These are phyloP conservation scores for Baorangia bicolor DNA, from an alignment of 768 basidiomycete species.

Conservation along the genomic window DNA sequence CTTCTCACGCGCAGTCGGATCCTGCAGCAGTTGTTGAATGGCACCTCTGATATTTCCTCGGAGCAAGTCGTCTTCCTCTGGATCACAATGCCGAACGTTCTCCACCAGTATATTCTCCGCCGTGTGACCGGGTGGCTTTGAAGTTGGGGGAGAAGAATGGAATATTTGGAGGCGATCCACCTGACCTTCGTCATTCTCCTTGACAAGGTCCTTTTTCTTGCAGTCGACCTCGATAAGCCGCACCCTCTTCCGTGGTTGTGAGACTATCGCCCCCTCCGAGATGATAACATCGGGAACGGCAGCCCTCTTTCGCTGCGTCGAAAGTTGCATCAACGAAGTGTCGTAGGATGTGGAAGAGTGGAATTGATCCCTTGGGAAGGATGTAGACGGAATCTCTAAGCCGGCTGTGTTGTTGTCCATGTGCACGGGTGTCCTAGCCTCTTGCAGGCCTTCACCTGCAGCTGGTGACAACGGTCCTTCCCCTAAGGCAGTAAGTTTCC, in stretches of 20 bases:
- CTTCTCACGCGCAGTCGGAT: not conserved
- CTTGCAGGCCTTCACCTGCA: too few species aligned
- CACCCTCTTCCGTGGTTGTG: too few species aligned
- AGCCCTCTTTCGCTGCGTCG: too few species aligned
- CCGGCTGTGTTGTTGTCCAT: accelerated
- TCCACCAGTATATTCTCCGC: not conserved
- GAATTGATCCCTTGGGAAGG: not conserved
- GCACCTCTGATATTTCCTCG: not conserved
- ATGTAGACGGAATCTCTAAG: not conserved
- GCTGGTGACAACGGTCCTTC: too few species aligned
- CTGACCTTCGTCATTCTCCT: not conserved
- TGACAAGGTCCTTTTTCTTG: not conserved
- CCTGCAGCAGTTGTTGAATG: not conserved
- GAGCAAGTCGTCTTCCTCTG: not conserved
- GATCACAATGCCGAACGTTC: not conserved
- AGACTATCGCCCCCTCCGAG: too few species aligned
- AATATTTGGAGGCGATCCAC: not conserved
- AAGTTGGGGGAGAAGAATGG: not conserved
- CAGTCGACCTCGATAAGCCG: not conserved
- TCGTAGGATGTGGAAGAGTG: not conserved
- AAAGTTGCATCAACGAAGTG: not conserved
- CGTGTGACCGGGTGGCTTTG: not conserved
- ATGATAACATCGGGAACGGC: too few species aligned
- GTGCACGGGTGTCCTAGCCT: not conserved
- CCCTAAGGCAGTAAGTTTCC: too few species aligned